Evolutionary conservation across 1,139 yeast genomes (phyloP), one percentile per base, ranked within the genome.

Genomic region (Petasospora fabianii): DNA sequence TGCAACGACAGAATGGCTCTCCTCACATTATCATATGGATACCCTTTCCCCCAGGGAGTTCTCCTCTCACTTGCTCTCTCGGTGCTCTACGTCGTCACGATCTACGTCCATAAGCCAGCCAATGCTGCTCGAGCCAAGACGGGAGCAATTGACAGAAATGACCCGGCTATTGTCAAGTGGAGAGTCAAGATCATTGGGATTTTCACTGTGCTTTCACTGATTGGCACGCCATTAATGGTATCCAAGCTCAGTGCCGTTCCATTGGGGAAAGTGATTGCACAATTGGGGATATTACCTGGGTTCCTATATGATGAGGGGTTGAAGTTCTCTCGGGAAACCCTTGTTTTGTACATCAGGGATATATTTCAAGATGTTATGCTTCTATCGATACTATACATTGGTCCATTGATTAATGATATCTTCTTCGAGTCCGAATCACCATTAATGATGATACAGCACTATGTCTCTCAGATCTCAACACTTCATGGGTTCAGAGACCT

Each of bases 401-500:
- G 90, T 0, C 85, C 88, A 1, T 53, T 84, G 3, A 48, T 66
- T 5, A 75, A 79, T 36, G 64, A 70, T 41, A 32, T 60, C 19
- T 28, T 59, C 57, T n/a, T 13, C 34, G 49, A 53, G 33, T 41
- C 48, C 5, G 36, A 41, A 12, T 36, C 49, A 6, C 32, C 53
- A 12, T 21, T 35, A 18, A 47, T 28, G 53, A 64, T 55, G 31
- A 49, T 51, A 10, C 41, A 32, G 3, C 52, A 54, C 12, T 41
- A 42, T 32, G 32, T 20, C 8, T 48, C 45, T 4, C 61, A 62
- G 36, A 53, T 73, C 22, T 26, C 42, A 13, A 65, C 68, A 18
- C 54, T 77, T 2, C 64, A 68, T 48, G 84, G 85, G 2, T 38
- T 81, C 31, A 65, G 96, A 44, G 83, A 85, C 57, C 74, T 76